Base-by-base conservation (phyloP, 169 alveolate genomes). In the Besnoitia besnoiti region DNA sequence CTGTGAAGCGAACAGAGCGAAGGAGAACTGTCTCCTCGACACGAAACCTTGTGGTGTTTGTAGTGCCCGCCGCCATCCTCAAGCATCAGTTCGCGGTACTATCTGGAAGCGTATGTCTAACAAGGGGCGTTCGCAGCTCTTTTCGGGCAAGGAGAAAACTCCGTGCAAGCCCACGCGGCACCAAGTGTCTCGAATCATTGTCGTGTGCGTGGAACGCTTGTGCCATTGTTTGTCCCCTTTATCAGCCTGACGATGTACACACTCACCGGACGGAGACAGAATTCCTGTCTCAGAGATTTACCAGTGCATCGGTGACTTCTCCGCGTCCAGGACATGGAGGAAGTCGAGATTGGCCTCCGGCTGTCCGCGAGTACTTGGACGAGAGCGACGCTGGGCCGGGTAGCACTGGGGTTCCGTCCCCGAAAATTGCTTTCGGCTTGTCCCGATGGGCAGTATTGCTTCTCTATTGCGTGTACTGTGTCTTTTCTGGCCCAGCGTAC, bases 401-500 rank as follows among this genome's bases (percentile, higher is more conserved):
- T 33, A 16, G 27, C 46, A 33, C 84, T 12, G 4, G 33, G 46
- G 33, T 33, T 33, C 44, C 46, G 24, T 8, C 46, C 4, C 49
- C 40, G 40, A 33, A 33, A 24, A 73, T 37, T 30, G 84, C 49
- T 30, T 73, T 39, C 33, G 84, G 84, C 84, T 33, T 73, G 19
- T 73, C 84, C 30, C 91, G 91, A 8, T 50, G 91, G 79, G 39
- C 49, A 24, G 82, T 85, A 24, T 33, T 85, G 10, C 37, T 55
- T 0, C 55, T 85, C 30, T 85, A 85, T 39, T 55, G 55, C n/a
- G 50, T 59, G 12, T 59, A 55, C 82, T 51, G 51, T 61, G 19
- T 85, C 40, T 40, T 51, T 40, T n/a, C 90, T 3, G 90, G 90
- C 16, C 76, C 90, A 2, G 90, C 90, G 76, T 84, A 84, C 75